phyloP scores from a whole-genome alignment of 148 eudicot species.

The Diospyros lotus region DNA sequence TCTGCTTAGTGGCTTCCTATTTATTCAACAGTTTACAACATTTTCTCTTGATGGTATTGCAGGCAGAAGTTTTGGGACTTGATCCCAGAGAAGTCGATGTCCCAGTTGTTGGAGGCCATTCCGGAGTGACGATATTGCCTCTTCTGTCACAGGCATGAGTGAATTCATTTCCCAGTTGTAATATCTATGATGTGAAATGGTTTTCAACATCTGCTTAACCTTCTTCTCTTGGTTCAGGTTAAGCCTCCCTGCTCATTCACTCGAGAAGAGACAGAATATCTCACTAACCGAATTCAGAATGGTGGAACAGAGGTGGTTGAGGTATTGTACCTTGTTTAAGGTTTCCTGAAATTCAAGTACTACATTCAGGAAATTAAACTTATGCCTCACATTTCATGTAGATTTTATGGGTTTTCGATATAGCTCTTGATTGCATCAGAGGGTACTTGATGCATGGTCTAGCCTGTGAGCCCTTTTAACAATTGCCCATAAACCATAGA shows the following conservation, averaged over 20 bases:
- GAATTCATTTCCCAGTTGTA: not conserved
- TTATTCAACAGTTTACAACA: not conserved
- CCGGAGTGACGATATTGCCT: slow-evolving; percentile 94
- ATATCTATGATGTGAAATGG: not conserved
- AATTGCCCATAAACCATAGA: not conserved
- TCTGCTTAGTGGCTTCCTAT: not conserved
- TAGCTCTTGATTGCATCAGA: not conserved
- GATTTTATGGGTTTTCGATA: not conserved
- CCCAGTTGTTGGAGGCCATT: slow-evolving; percentile 98
- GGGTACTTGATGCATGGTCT: not conserved
- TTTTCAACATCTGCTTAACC: not conserved
- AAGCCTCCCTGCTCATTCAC: slow-evolving; percentile 89
- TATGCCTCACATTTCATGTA: not conserved
- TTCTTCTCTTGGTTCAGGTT: slow-evolving; percentile 42
- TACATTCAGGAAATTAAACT: not conserved
- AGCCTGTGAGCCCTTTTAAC: not conserved
- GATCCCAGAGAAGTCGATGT: slow-evolving; percentile 95
- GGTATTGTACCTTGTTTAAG: slow-evolving; percentile 31
- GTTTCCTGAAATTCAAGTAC: not conserved
- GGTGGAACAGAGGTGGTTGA: slow-evolving; percentile 99
- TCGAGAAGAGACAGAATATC: slow-evolving; percentile 61
- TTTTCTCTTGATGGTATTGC: slow-evolving; percentile 8
- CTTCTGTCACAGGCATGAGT: slow-evolving; percentile 86
- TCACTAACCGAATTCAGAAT: slow-evolving; percentile 92
- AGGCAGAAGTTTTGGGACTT: slow-evolving; percentile 97